Percentiles rank a stretch among this genome's conserved stretches.
Evolutionary conservation across 2,329 filamentous ascomycete genomes (phyloP).

Genomic region (Microcyclosporella mali): DNA sequence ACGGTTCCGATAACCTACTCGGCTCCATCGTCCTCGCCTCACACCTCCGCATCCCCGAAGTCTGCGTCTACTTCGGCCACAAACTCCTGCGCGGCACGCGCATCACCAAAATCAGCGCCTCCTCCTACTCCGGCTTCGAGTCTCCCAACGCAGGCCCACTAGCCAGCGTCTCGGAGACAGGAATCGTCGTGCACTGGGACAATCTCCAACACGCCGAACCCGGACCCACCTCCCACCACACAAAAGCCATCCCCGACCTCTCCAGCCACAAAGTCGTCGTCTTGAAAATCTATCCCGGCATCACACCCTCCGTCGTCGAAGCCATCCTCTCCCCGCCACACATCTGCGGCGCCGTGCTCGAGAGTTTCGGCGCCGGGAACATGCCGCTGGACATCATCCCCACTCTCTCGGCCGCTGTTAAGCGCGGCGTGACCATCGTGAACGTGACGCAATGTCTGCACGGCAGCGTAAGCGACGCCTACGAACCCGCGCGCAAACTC

Average conservation of each 20-base stretch:
- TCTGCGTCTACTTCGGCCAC: slow-evolving; percentile 90
- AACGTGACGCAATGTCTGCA: slow-evolving; percentile 77
- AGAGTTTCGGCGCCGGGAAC: slow-evolving; percentile 91
- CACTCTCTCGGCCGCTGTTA: slow-evolving; percentile 57
- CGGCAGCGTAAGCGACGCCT: slow-evolving; percentile 35
- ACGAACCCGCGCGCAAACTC: slow-evolving; percentile 52
- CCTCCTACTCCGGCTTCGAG: slow-evolving; percentile 79
- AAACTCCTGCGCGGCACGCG: slow-evolving; percentile 83
- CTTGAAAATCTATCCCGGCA: slow-evolving; percentile 83
- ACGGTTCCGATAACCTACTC: slow-evolving; percentile 84
- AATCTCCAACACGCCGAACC: slow-evolving; percentile 55
- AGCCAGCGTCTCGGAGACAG: slow-evolving; percentile 56
- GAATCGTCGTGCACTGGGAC: slow-evolving; percentile 45
- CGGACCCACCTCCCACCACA: neutral
- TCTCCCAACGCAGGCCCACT: slow-evolving; percentile 81
- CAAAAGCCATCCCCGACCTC: slow-evolving; percentile 42
- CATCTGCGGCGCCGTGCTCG: slow-evolving; percentile 72
- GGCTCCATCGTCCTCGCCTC: slow-evolving; percentile 84
- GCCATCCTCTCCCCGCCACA: slow-evolving; percentile 66
- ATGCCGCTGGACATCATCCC: slow-evolving; percentile 78
- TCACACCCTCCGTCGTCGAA: slow-evolving; percentile 83
- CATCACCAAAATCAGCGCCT: slow-evolving; percentile 80
- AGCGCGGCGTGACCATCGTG: slow-evolving; percentile 76
- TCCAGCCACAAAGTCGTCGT: slow-evolving; percentile 87
- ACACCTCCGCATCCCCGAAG: slow-evolving; percentile 87